phyloP scores from a whole-genome alignment of 176 grass and related monocot genomes.

The Themeda triandra region DNA sequence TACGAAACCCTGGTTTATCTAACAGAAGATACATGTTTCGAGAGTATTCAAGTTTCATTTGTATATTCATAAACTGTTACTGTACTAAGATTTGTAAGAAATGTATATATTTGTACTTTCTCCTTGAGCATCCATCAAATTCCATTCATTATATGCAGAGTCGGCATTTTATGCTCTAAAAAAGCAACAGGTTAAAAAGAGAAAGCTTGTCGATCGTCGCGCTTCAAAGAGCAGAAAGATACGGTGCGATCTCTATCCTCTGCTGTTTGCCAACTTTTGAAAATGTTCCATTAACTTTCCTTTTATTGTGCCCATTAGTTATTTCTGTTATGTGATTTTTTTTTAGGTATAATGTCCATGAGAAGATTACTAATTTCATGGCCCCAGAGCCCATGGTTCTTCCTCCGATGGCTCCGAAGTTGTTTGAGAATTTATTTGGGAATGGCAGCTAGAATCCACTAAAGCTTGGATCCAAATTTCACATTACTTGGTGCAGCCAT shows the following conservation, averaged over 20 bases:
- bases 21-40: background rate
- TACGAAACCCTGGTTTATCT: background rate
- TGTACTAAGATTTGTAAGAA: background rate
- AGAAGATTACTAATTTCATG: constrained; percentile 96
- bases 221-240: constrained; percentile 97
- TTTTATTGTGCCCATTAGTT: background rate
- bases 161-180: constrained; percentile 58
- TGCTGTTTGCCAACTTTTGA: background rate
- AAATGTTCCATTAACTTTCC: background rate
- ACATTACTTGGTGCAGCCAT: background rate
- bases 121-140: background rate
- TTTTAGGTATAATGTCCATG: constrained; percentile 75
- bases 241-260: constrained; percentile 31
- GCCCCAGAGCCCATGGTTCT: constrained; percentile 55
- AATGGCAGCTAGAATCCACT: constrained; percentile 23
- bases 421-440: constrained; percentile 88
- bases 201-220: constrained; percentile 74
- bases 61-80: background rate
- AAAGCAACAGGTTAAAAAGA: constrained; percentile 83
- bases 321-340: background rate
- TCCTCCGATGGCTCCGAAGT: constrained; percentile 63
- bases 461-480: background rate
- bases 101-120: background rate
- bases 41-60: background rate
- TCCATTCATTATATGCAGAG: constrained; percentile 48